phyloP scores from a whole-genome alignment of 2,329 filamentous ascomycete genomes.

The Coccinonectria pachysandricola region DNA sequence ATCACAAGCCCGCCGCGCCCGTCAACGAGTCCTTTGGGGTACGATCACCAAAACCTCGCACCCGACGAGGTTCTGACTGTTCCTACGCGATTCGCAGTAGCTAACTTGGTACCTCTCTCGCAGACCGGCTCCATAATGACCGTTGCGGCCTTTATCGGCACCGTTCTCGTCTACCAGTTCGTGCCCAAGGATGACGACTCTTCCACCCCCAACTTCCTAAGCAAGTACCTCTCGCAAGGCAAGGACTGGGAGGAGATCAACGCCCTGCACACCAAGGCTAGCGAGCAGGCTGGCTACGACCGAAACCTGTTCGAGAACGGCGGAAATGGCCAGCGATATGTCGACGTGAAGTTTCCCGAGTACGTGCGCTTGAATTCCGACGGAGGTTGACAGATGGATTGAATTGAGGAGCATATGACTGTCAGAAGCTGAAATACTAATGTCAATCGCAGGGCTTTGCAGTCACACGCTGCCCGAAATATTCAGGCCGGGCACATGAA shows the following conservation, averaged over 20 bases:
- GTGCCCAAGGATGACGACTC: constrained; percentile 42
- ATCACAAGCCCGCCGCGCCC: constrained; percentile 32
- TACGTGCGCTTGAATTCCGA: constrained; percentile 28
- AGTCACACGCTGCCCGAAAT: constrained; percentile 40
- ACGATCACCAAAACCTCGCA: constrained; percentile 20
- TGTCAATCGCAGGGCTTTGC: constrained; percentile 32
- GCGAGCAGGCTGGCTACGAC: constrained; percentile 48
- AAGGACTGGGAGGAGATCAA: constrained; percentile 44
- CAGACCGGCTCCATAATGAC: constrained; percentile 40
- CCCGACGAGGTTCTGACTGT: too few relatives aligned
- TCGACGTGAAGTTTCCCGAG: constrained; percentile 49
- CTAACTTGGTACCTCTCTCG: too few relatives aligned
- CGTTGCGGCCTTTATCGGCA: constrained; percentile 33
- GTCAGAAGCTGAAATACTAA: too few relatives aligned
- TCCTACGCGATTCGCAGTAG: too few relatives aligned
- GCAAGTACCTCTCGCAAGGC: constrained; percentile 35
- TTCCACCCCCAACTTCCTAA: constrained; percentile 34
- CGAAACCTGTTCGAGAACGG: constrained; percentile 42
- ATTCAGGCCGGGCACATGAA: constrained; percentile 44
- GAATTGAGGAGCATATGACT: too few relatives aligned
- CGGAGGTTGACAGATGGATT: background rate
- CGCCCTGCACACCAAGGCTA: constrained; percentile 37
- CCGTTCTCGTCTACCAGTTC: constrained; percentile 37
- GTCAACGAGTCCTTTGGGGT: constrained; percentile 48
- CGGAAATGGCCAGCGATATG: constrained; percentile 31